These are phyloP conservation scores for Penicillium sp. DNA, from an alignment of 2,329 filamentous ascomycete species.

Conservation along the genomic window DNA sequence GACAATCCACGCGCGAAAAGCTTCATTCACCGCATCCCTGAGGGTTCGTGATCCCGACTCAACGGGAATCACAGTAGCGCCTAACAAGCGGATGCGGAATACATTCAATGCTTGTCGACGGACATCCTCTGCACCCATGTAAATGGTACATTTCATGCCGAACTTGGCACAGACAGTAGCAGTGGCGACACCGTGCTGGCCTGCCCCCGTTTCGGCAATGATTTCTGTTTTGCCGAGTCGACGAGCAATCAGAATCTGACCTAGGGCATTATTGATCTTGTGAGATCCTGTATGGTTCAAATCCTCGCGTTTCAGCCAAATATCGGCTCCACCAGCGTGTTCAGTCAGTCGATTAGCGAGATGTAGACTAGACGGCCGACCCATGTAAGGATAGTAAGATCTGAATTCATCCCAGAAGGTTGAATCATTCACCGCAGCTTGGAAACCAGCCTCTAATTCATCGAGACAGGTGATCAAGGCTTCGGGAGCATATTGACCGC, in stretches of 20 bases:
- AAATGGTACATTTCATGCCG: slow-evolving; percentile 92
- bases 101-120: slow-evolving; percentile 90
- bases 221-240: slow-evolving; percentile 90
- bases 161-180: slow-evolving; percentile 96
- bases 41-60: slow-evolving; percentile 69
- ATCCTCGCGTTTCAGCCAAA: slow-evolving; percentile 96
- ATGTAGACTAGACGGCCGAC: slow-evolving; percentile 82
- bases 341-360: slow-evolving; percentile 78
- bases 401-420: slow-evolving; percentile 92
- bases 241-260: slow-evolving; percentile 82
- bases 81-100: slow-evolving; percentile 90
- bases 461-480: slow-evolving; percentile 91
- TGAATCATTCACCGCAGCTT: slow-evolving; percentile 74
- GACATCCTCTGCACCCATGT: slow-evolving; percentile 96
- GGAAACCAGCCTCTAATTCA: slow-evolving; percentile 82
- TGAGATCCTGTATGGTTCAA: slow-evolving; percentile 94
- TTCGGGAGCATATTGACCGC: slow-evolving; percentile 92
- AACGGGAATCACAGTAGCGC: slow-evolving; percentile 82
- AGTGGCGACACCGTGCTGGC: slow-evolving; percentile 93
- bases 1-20: slow-evolving; percentile 83
- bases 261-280: slow-evolving; percentile 97
- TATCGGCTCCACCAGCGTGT: slow-evolving; percentile 81
- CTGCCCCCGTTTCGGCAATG: slow-evolving; percentile 93
- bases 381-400: slow-evolving; percentile 91
- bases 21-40: slow-evolving; percentile 85